These are phyloP conservation scores for Xylaria sp. DNA, from an alignment of 2,329 filamentous ascomycete genomes.

Conservation along the genomic window DNA sequence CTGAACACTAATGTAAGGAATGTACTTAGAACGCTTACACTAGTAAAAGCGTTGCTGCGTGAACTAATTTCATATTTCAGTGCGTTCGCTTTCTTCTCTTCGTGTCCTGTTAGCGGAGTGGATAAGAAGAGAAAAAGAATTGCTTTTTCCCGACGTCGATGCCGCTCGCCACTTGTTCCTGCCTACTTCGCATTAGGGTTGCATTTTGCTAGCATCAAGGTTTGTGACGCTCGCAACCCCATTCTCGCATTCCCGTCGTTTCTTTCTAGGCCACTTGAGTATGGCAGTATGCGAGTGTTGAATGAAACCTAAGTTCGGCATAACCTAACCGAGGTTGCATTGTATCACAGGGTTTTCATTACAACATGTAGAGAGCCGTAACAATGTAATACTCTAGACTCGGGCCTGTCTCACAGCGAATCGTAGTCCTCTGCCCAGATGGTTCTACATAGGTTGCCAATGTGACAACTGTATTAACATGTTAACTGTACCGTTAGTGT, in stretches of 20 bases:
- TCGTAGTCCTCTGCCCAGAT: neutral
- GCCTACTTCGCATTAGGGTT: neutral
- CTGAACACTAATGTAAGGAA: neutral
- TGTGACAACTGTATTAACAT: neutral
- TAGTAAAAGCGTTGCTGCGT: neutral
- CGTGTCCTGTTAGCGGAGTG: conserved; percentile 1
- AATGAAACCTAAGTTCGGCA: neutral
- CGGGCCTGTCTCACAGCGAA: neutral
- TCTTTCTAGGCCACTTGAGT: neutral
- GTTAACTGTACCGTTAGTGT: neutral
- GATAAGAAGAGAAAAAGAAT: neutral
- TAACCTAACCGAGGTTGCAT: neutral
- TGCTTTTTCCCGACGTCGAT: conserved; percentile 1
- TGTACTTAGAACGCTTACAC: neutral
- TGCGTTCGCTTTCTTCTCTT: neutral
- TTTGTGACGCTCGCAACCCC: neutral
- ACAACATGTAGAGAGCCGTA: too few species aligned
- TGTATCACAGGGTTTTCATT: neutral
- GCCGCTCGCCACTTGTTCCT: neutral
- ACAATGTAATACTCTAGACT: too few species aligned
- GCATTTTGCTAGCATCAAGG: neutral
- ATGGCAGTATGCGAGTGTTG: neutral
- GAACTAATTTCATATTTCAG: neutral
- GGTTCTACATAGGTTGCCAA: neutral
- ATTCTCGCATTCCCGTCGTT: conserved; percentile 1